Evolutionary conservation across 768 basidiomycete species (phyloP).

Genomic region (Pleurotus sapidus): DNA sequence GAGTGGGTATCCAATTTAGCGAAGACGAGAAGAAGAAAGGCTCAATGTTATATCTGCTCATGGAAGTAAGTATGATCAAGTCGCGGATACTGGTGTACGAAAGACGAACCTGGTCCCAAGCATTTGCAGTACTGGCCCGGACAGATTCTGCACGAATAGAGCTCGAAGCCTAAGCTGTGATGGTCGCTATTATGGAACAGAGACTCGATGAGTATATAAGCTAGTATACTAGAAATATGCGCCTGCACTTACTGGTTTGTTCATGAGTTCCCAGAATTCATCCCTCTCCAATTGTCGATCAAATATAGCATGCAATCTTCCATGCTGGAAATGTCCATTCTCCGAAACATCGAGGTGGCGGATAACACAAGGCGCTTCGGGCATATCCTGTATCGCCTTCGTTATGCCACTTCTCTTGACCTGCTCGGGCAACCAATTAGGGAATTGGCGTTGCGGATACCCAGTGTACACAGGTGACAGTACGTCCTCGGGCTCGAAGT

Average conservation of each 20-base stretch:
- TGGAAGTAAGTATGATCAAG: background rate
- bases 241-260: slow-evolving; percentile 24
- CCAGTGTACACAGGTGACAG: slow-evolving; percentile 23
- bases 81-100: background rate
- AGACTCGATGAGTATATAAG: background rate
- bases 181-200: slow-evolving; percentile 18
- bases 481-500: background rate
- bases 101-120: slow-evolving; percentile 41
- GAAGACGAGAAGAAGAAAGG: slow-evolving; percentile 67
- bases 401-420: slow-evolving; percentile 20
- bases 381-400: slow-evolving; percentile 20
- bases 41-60: slow-evolving; percentile 45
- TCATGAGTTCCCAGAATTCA: slow-evolving; percentile 31
- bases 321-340: slow-evolving; percentile 27
- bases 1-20: slow-evolving; percentile 56
- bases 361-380: slow-evolving; percentile 23
- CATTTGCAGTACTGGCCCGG: slow-evolving; percentile 51
- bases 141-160: slow-evolving; percentile 48
- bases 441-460: slow-evolving; percentile 2
- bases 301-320: slow-evolving; percentile 16
- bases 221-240: background rate
- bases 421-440: slow-evolving; percentile 2
- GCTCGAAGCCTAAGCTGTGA: slow-evolving; percentile 39
- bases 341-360: slow-evolving; percentile 35
- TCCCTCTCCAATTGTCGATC: slow-evolving; percentile 15